phyloP scores from a whole-genome alignment of 2,329 filamentous ascomycete genomes.

The Penicillium hesseltinei region DNA sequence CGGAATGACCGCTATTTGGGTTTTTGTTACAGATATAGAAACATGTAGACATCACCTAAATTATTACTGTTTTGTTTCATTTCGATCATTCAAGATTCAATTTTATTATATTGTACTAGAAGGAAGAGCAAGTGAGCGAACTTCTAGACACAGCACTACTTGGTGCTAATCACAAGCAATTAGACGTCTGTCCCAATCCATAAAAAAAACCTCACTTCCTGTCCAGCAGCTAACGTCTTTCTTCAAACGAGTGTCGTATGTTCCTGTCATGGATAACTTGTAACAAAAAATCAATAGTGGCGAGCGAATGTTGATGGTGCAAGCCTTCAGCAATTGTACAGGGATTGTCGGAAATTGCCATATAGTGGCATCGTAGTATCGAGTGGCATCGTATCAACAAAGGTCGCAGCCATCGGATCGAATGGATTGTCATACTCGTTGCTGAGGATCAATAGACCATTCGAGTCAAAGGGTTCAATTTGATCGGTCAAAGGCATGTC shows the following conservation, averaged over 20 bases:
- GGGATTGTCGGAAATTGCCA: background rate
- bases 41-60: background rate
- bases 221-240: background rate
- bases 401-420: background rate
- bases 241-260: background rate
- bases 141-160: background rate
- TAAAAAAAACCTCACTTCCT: no score
- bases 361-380: background rate
- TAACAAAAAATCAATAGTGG: background rate
- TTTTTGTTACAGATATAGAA: background rate
- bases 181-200: background rate
- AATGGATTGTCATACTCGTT: background rate
- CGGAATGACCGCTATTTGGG: slow-evolving; percentile 7
- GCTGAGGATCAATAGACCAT: background rate
- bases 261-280: background rate
- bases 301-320: background rate
- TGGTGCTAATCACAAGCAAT: background rate
- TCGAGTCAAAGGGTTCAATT: background rate
- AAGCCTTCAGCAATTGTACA: background rate
- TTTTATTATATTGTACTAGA: background rate
- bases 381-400: background rate
- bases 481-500: background rate
- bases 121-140: background rate
- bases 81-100: background rate
- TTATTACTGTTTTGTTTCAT: background rate